A percentile compares a stretch with the other conserved stretches of the same genome.
These are phyloP conservation scores for Cladophialophora immunda DNA, from an alignment of 2,329 filamentous ascomycete species.

Conservation along the genomic window DNA sequence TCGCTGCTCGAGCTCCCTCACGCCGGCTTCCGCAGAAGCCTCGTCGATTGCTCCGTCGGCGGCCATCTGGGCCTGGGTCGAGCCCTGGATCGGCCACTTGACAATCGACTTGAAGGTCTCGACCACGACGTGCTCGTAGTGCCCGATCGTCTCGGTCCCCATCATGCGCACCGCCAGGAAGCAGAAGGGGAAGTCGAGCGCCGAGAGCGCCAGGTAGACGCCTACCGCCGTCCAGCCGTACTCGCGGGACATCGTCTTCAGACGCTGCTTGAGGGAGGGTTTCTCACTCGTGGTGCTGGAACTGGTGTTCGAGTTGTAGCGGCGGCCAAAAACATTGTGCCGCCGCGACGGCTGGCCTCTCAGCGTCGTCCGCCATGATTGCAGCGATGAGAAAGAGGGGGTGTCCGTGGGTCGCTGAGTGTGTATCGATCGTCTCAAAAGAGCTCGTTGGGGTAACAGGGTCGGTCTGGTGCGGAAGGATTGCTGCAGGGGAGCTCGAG, in stretches of 20 bases:
- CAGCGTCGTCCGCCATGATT: conserved; percentile 14
- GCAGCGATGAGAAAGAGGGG: conserved; percentile 20
- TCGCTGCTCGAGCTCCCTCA: conserved; percentile 51
- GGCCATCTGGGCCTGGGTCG: conserved; percentile 24
- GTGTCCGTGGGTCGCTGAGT: conserved; percentile 14
- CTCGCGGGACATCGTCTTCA: conserved; percentile 86
- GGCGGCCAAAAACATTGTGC: conserved; percentile 26
- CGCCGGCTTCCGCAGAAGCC: background rate
- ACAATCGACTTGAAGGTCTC: conserved; percentile 48
- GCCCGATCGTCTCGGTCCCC: conserved; percentile 84
- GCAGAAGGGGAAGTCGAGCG: conserved; percentile 93
- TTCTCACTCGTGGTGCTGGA: conserved; percentile 39
- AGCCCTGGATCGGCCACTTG: conserved; percentile 39
- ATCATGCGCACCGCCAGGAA: conserved; percentile 85
- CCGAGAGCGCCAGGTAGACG: conserved; percentile 85
- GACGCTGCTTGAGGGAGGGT: conserved; percentile 70
- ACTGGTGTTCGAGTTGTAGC: conserved; percentile 35
- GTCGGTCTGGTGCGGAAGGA: conserved; percentile 36
- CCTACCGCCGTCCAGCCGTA: conserved; percentile 94
- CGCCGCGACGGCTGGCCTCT: conserved; percentile 2
- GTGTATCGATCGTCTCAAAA: conserved; percentile 24
- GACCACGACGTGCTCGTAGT: conserved; percentile 56
- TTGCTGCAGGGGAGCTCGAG: conserved; percentile 29
- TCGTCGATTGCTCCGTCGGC: conserved; percentile 21
- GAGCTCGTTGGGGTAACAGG: conserved; percentile 3